Base-by-base conservation (phyloP, 805 yeast genomes). In the Wickerhamomyces hampshirensis region DNA sequence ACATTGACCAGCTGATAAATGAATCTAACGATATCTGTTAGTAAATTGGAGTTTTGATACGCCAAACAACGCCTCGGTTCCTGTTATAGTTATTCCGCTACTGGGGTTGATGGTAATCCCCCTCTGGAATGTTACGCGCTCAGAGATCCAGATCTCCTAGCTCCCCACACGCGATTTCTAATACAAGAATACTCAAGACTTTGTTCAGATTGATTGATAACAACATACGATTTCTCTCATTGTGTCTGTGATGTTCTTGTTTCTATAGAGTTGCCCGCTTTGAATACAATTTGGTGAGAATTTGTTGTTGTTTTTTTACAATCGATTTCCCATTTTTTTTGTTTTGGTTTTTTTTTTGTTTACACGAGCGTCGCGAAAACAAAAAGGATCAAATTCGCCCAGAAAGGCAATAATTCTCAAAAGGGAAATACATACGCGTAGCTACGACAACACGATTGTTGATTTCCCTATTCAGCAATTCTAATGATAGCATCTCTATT, bases 1-100 rank as follows among this genome's bases (percentile, higher is more conserved):
- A 78, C 97, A 88, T 72, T 89, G 98, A 66, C 98, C 98, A 40
- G 96, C 83, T 41, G 97, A 89, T 65, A 89, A 76, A 67, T 89
- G 97, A 65, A 89, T 86, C 93, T 81, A 63, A 51, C 12, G 13
- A 14, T 1, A 8, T 6, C 19, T 29, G 55, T 50, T 49, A 49
- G 51, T 48, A 44, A 17, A 23, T 4, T 23, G 32, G 10, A 7
- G 23, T 18, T 15, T 21, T 11, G 11, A 21, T 8, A 23, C 28
- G 9, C 13, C 19, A 14, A 19, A 33, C 18, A 26, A 18, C 24
- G 11, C 11, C 24, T 11, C 11, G 7, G 24, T 21, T 21, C 10
- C n/a, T n/a, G n/a, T n/a, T n/a, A n/a, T n/a, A n/a, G n/a, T n/a
- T n/a, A n/a, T n/a, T n/a, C n/a, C n/a, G n/a, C n/a, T 21, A 11